Evolutionary conservation across 257 asterid genomes (phyloP).

Genomic region (Ilex aquifolium): DNA sequence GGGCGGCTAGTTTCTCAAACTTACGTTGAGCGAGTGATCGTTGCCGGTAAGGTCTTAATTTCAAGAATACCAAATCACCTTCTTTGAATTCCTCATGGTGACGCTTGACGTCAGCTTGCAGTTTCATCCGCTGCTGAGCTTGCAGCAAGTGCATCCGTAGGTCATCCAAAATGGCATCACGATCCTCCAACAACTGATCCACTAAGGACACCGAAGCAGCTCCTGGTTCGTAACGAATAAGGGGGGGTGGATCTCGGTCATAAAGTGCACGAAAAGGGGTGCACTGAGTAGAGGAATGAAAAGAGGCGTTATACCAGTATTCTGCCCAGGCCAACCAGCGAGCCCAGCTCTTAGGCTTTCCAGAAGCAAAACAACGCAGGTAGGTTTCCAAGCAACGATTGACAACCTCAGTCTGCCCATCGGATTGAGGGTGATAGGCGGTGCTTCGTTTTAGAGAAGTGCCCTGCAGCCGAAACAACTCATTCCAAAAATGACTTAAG

Average conservation of each 20-base stretch:
- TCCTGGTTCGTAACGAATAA: too few species aligned
- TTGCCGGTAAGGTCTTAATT: not conserved
- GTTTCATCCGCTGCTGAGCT: not conserved
- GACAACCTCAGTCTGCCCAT: not conserved
- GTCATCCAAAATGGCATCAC: too few species aligned
- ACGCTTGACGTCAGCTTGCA: not conserved
- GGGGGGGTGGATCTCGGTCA: too few species aligned
- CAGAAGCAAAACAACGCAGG: not conserved
- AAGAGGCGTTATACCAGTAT: too few species aligned
- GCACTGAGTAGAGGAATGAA: too few species aligned
- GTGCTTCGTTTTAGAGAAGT: not conserved
- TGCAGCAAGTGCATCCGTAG: too few species aligned
- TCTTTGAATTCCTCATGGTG: not conserved
- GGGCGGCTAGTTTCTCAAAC: too few species aligned
- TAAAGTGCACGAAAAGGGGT: too few species aligned
- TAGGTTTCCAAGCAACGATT: not conserved
- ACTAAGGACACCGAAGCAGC: too few species aligned
- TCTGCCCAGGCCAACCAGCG: not conserved
- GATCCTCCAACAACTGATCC: too few species aligned
- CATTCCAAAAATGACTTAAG: too few species aligned
- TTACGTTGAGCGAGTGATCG: too few species aligned
- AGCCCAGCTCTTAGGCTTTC: not conserved
- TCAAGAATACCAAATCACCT: not conserved
- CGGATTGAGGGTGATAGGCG: not conserved
- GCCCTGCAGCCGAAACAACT: not conserved